These are phyloP conservation scores for Cytospora leucostoma DNA, from an alignment of 2,329 filamentous ascomycete genomes.

Conservation along the genomic window DNA sequence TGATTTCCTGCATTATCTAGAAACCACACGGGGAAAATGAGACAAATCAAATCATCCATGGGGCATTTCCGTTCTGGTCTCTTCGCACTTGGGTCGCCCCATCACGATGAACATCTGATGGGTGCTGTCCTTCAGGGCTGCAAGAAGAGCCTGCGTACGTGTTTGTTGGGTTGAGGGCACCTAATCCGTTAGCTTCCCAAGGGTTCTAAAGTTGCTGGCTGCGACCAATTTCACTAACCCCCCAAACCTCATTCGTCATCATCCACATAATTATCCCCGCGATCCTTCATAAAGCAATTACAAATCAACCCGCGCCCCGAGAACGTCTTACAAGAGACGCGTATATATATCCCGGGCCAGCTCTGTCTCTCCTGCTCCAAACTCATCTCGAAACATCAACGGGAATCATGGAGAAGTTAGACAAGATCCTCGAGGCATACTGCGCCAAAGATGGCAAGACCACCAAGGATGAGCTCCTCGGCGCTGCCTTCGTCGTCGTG, in stretches of 20 bases:
- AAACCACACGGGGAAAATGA: neutral
- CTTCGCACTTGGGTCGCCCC: neutral
- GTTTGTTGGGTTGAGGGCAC: too few species aligned
- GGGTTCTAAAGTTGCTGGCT: too few species aligned
- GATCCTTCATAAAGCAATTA: neutral
- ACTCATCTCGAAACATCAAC: neutral
- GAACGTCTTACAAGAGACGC: neutral
- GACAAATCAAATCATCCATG: neutral
- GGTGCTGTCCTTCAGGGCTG: too few species aligned
- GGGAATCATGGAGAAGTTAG: conserved; percentile 20
- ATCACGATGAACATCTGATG: neutral
- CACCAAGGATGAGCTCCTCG: conserved; percentile 39
- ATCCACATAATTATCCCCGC: neutral
- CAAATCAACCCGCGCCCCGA: neutral
- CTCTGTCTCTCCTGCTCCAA: neutral
- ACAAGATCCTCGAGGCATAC: conserved; percentile 36
- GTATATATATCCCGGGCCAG: neutral
- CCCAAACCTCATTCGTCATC: too few species aligned
- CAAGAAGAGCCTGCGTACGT: too few species aligned
- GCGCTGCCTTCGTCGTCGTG: conserved; percentile 41
- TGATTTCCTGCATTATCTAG: neutral
- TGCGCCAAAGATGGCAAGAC: conserved; percentile 34
- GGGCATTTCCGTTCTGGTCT: neutral
- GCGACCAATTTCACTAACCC: too few species aligned
- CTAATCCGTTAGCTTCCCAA: too few species aligned